Base-by-base conservation (phyloP, 2,329 filamentous ascomycete genomes). In the Boeremia lycopersici region DNA sequence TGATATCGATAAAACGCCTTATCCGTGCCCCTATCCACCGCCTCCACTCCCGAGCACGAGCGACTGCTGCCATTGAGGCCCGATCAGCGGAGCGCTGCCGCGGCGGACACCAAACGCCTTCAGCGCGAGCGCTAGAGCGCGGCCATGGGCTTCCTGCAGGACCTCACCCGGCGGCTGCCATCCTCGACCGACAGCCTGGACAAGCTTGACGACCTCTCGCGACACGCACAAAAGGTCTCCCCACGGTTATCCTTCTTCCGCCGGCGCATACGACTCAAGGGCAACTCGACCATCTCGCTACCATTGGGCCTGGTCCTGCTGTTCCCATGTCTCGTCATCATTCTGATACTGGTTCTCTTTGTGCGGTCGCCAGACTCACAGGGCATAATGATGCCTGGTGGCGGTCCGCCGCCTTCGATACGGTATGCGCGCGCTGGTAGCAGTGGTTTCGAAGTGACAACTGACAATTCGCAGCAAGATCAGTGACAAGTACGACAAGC, bases 401-500 rank as follows among this genome's bases (percentile, higher is more conserved):
- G 90, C 56, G 92, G 93, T 40, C 87, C 91, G 51, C 92, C 93
- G 62, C 93, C 93, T 35, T 86, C 89, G 43, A 96, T 97, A 77
- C 88, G 93, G 92, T 96, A 84, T 25, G 60, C 49, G 35, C 26
- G n/a, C 17, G 11, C 35, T 17, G n/a, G 9, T 35, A 28, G 12
- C 41, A 2, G 29, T 41, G 34, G 12, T 7, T 23, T 19, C 26
- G n/a, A 33, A 10, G 8, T 36, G 13, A 35, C 25, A 8, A 41
- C 64, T 71, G 59, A 71, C 53, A 44, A 23, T 10, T 15, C 62
- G 69, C 71, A 96, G 93, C 66, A 93, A 92, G 86, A 99, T 99
- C 68, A 96, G 89, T 78, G 95, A 98, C 78, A 90, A 96, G 70
- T 86, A 98, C 77, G 95, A 99, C 78, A 96, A 96, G 77, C 92